Conservation (phyloP, 1,284 basidiomycete genomes). For the Athelia sp. region DNA sequence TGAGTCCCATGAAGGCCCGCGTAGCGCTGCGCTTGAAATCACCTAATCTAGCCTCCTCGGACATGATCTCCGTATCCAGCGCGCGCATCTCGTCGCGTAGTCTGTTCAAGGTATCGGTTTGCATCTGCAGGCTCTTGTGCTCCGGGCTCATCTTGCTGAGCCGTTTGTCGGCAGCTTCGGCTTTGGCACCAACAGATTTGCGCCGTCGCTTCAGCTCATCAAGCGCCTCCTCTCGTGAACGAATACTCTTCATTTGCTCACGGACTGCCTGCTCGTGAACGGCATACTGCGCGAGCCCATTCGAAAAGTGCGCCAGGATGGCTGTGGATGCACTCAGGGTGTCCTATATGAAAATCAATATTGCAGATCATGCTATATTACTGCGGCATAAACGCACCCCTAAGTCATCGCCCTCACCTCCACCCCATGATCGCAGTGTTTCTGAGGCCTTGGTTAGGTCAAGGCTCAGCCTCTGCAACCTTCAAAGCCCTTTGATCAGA, state of each 20-base stretch:
- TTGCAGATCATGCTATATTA: not conserved
- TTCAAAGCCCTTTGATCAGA: slow-evolving; percentile 19
- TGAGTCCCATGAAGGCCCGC: slow-evolving; percentile 75
- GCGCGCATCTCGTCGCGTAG: slow-evolving; percentile 75
- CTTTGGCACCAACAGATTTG: slow-evolving; percentile 62
- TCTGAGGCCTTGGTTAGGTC: slow-evolving; percentile 75
- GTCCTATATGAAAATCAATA: slow-evolving; percentile 45
- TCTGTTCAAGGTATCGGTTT: slow-evolving; percentile 73
- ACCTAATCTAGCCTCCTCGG: slow-evolving; percentile 76
- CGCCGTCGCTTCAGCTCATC: slow-evolving; percentile 75
- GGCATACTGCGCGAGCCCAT: slow-evolving; percentile 70
- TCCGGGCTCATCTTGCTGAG: slow-evolving; percentile 88
- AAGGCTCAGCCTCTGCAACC: slow-evolving; percentile 58
- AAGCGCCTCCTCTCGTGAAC: slow-evolving; percentile 81
- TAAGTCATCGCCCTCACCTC: slow-evolving; percentile 85
- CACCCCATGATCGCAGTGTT: slow-evolving; percentile 74
- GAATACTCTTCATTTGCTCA: slow-evolving; percentile 67
- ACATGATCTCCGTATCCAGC: slow-evolving; percentile 81
- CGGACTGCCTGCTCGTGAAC: slow-evolving; percentile 64
- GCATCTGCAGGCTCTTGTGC: slow-evolving; percentile 79
- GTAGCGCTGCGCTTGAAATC: slow-evolving; percentile 80
- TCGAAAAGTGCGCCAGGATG: slow-evolving; percentile 66
- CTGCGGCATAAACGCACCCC: slow-evolving; percentile 42
- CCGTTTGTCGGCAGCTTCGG: slow-evolving; percentile 88
- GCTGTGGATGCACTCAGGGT: slow-evolving; percentile 69